Percentiles rank a stretch among this genome's conserved stretches.
Evolutionary conservation across 768 basidiomycete genomes (phyloP).

Genomic region (Omphalotus guepiniiformis): DNA sequence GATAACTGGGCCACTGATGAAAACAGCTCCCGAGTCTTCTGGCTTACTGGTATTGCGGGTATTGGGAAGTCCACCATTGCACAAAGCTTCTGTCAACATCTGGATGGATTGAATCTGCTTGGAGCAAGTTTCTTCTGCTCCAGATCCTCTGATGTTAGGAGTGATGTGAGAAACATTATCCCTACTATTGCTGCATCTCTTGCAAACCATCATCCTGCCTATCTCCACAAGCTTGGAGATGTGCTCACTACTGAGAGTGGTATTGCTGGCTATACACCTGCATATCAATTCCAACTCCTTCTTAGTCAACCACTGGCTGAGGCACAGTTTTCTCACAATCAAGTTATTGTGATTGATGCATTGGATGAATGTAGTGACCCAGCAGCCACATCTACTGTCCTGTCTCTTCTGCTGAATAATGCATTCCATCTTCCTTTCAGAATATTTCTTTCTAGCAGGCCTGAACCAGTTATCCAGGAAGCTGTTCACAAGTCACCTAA

Average conservation of each 20-base stretch:
- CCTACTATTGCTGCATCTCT: too few species aligned
- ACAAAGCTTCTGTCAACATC: constrained; percentile 13
- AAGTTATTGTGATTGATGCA: background rate
- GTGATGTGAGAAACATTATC: too few species aligned
- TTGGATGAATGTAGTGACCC: background rate
- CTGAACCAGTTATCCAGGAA: background rate
- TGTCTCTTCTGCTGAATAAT: background rate
- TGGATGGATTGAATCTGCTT: constrained; percentile 42
- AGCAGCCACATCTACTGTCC: background rate
- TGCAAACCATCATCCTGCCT: background rate
- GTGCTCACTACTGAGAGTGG: background rate
- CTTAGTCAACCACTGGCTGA: background rate
- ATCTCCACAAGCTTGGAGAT: background rate
- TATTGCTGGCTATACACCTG: background rate
- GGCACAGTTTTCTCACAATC: background rate
- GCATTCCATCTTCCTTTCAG: background rate
- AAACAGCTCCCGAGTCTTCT: constrained; percentile 21
- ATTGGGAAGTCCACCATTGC: constrained; percentile 24
- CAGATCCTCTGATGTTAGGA: background rate
- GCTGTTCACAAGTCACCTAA: background rate
- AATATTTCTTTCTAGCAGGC: background rate
- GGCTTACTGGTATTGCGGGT: constrained; percentile 20
- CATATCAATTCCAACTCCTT: background rate
- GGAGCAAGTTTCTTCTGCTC: constrained; percentile 25
- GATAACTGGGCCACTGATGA: background rate